phyloP scores from a whole-genome alignment of 306 rosid species.

The Vigna angularis region DNA sequence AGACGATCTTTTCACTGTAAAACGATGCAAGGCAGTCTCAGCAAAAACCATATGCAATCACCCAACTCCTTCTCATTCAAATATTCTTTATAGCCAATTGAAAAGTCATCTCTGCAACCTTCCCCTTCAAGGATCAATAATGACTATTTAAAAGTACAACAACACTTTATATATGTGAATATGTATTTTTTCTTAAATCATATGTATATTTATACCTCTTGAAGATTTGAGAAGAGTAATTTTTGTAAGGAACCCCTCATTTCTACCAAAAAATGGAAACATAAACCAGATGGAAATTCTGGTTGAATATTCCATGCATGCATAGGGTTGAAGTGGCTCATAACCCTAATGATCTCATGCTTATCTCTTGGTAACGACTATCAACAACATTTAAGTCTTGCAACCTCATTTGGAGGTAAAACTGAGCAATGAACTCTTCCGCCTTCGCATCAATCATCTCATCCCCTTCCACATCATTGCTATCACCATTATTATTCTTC shows the following conservation, averaged over 20 bases:
- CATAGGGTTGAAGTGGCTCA: not conserved
- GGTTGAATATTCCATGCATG: not conserved
- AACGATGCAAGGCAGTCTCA: too few relatives aligned
- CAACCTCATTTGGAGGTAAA: slow-evolving; percentile 69
- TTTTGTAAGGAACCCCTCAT: not conserved
- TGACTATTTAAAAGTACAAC: not conserved
- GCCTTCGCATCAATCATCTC: slow-evolving; percentile 77
- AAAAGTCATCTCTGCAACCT: not conserved
- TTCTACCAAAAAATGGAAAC: not conserved
- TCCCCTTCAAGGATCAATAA: not conserved
- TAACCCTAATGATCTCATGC: slow-evolving; percentile 57
- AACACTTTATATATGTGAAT: too few relatives aligned
- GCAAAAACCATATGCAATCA: not conserved
- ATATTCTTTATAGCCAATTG: not conserved
- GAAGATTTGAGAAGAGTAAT: not conserved
- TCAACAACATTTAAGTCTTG: slow-evolving; percentile 48
- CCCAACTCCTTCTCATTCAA: not conserved
- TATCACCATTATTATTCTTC: not conserved
- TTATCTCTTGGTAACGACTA: slow-evolving; percentile 47
- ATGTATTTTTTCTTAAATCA: not conserved
- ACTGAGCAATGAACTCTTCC: slow-evolving; percentile 80
- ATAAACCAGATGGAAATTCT: not conserved
- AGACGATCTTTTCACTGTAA: too few relatives aligned
- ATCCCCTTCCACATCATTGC: slow-evolving; percentile 45
- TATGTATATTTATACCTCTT: not conserved